These are phyloP conservation scores for Xylaria venustula DNA, from an alignment of 495 filamentous ascomycete species.

Conservation along the genomic window DNA sequence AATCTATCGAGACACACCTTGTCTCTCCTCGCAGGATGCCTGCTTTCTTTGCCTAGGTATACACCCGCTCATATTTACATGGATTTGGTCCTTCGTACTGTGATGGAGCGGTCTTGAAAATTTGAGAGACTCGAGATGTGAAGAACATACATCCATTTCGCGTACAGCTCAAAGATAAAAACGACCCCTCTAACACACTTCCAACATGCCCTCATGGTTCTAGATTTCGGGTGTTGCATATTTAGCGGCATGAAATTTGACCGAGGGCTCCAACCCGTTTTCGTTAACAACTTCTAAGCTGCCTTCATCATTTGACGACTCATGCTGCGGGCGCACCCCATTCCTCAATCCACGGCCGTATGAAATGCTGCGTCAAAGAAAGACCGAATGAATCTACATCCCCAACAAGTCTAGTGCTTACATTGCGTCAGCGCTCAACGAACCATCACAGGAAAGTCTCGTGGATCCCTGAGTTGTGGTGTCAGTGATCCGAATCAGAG, in stretches of 20 bases:
- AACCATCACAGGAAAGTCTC: conserved; percentile 12
- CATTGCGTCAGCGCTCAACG: conserved; percentile 8
- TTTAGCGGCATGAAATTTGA: not conserved
- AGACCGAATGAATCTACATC: conserved; percentile 8
- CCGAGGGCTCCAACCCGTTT: not conserved
- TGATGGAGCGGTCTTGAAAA: not conserved
- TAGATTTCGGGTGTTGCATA: not conserved
- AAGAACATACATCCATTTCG: not conserved
- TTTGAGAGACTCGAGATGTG: not conserved
- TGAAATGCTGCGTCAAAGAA: conserved; percentile 5
- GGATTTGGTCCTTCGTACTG: not conserved
- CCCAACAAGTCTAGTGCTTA: conserved; percentile 15
- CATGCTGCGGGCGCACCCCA: not conserved
- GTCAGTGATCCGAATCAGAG: conserved; percentile 1
- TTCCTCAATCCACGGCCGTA: not conserved
- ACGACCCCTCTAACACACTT: not conserved
- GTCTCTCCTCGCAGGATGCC: not conserved
- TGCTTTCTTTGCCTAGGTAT: not conserved
- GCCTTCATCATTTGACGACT: not conserved
- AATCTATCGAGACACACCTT: not conserved
- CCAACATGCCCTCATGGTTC: not conserved
- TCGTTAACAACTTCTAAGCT: not conserved
- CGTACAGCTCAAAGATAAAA: not conserved
- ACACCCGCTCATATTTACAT: not conserved
- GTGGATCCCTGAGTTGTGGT: not conserved